Evolutionary conservation across 2,329 filamentous ascomycete species (phyloP), one percentile per base, ranked within the genome.

Genomic region (Cladophialophora psammophila): DNA sequence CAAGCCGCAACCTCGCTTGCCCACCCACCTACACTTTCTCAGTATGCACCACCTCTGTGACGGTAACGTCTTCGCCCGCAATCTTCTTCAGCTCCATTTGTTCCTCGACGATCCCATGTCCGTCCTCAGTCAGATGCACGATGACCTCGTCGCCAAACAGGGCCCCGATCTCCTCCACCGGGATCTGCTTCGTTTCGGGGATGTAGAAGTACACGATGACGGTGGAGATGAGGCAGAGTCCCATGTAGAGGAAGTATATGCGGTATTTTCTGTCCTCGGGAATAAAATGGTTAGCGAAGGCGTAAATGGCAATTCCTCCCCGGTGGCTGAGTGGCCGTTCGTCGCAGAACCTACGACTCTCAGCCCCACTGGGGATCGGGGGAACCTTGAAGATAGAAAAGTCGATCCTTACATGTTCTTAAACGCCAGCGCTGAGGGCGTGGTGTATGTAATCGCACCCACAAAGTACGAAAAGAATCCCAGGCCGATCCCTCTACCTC

Each of bases 111-210:
- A 67, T 64, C 35, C 65, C 61, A 20, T 67, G 61, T 10, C 65
- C 65, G 40, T 64, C 65, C n/a, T 45, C 42, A n/a, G 65, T 64
- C 32, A 67, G 35, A 54, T 68, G 63, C 6, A 65, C 63, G n/a
- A 66, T 63, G 18, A 68, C 63, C 18, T 66, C 63, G 38, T 68
- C 73, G 42, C 74, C 73, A 45, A 80, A 74, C 32, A 71, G 66
- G 38, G 69, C 69, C 6, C 88, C 71, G 42, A 77, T 76, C 53
- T 77, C 76, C 52, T 78, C 77, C 18, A 78, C 61, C 0, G 76
- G 74, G 13, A 76, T 74, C 5, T 72, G 73, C 35, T 74, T 74
- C 2, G 76, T 78, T 65, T 78, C 77, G 5, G 76, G 69, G 7
- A 70, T 63, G 63, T 66, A 70, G 31, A 60, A 20, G 58, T 45